Evolutionary conservation across 371 early-diverging fungal species (phyloP), one percentile per base, ranked within the genome.

Genomic region (Apophysomyces trapeziformis): DNA sequence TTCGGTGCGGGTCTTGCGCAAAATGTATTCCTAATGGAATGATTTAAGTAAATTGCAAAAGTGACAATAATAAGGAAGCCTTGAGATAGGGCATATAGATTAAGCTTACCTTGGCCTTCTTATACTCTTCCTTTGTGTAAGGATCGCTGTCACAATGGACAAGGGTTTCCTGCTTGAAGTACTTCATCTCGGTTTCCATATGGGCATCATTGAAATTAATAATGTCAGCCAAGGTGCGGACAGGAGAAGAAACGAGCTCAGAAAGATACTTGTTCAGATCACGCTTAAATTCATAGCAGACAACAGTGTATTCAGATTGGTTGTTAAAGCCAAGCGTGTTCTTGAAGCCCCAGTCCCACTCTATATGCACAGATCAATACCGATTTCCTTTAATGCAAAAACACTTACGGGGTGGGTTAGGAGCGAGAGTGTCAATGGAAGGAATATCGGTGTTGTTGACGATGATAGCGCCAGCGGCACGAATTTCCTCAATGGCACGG

Each of bases 221-320:
- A 14, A 63, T 56, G 18, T 63, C 63, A 36, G 46, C 57, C 41
- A 63, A 39, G 14, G 56, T 63, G 32, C 57, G 57, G 26, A 56
- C 63, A 38, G 63, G 63, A 32, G 63, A 63, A 9, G 37, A 39
- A 39, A 38, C 39, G 44, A 63, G 63, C 39, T 63, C 21, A 16
- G 63, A 50, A n/a, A 63, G 56, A 32, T 63, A 63, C 26, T 63
- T 63, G 57, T 63, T 63, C 63, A 63, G 47, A 57, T 63, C 63
- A 13, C 63, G 63, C 39, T 63, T 63, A 41, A 63, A 63, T 63
- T 63, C 63, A 21, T 63, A 63, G 63, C 63, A 63, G 18, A 63
- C 57, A 12, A 63, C 63, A 16, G 63, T 63, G 57, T 26, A 63
- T 54, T 63, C 63, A 18, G 63, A 63, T 32, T 63, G 56, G 38